Base-by-base conservation (phyloP, 108 stramenopile species). In the Conticribra weissflogii region DNA sequence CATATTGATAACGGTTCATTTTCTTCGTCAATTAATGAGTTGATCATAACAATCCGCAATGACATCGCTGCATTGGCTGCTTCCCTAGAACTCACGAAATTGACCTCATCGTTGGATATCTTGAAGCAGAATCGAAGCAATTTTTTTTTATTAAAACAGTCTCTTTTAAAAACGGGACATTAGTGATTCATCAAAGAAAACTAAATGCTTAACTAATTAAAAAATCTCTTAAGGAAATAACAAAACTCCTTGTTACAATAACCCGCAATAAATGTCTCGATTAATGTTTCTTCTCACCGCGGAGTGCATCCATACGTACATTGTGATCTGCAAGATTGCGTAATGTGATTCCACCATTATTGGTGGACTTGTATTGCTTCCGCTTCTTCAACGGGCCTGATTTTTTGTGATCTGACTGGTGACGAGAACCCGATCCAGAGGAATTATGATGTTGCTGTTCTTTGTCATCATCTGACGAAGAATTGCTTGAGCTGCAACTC, bases 351-450 rank as follows among this genome's bases (percentile, higher is more conserved):
- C 36, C 67, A 30, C 59, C 49, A 23, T 44, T 46, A 34, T 57
- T 55, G 29, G 45, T 33, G 16, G 14, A 33, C 18, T 32, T 30
- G 56, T 5, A 57, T 57, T 31, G 25, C 7, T 24, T 57, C 28
- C 74, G 64, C 32, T 74, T 74, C 17, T 57, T 53, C 72, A 66
- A 54, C 3, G 74, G 74, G 23, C 50, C 58, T 15, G 59, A 51
- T 34, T 30, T 62, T 23, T 51, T 53, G 63, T 46, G 19, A 29
- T 53, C 52, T 33, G 21, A 51, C 3, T 54, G 53, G 27, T 54
- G 53, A 54, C 15, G 15, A 23, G n/a, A 23, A 8, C 24, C 23
- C 27, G 22, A n/a, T n/a, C n/a, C n/a, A n/a, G n/a, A 23, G 23
- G 53, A 54, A 3, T 7, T 21, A 17, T 23, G 22, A 31, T 41